Evolutionary conservation across 192 early-diverging fungal genomes (phyloP).

Genomic region (Podila minutissima): DNA sequence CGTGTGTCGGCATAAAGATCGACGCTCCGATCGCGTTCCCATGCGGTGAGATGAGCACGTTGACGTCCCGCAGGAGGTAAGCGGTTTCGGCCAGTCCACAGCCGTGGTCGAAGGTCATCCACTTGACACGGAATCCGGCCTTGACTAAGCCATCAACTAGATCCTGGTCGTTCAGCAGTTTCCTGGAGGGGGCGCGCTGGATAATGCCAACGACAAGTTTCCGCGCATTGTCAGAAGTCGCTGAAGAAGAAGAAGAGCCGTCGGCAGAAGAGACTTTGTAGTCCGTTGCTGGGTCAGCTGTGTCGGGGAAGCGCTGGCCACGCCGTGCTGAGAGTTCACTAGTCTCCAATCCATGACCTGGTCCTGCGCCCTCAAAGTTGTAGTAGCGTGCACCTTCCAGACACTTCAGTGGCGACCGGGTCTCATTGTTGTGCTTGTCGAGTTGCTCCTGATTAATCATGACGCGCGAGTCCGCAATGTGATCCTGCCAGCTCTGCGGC

Average conservation of each 20-base stretch:
- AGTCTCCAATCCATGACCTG: not conserved
- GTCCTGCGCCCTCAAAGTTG: slow-evolving; percentile 16
- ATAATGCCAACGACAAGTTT: slow-evolving; percentile 33
- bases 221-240: not conserved
- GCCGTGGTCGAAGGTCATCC: slow-evolving; percentile 43
- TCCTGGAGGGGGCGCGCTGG: slow-evolving; percentile 28
- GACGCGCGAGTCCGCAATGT: not conserved
- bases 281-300: not conserved
- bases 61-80: slow-evolving; percentile 31
- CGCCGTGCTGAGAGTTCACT: not conserved
- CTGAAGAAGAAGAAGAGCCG: not conserved
- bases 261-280: not conserved
- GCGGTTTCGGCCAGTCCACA: slow-evolving; percentile 43
- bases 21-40: slow-evolving; percentile 36
- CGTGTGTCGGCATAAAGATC: slow-evolving; percentile 31
- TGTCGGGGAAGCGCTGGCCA: slow-evolving; percentile 6
- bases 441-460: not conserved
- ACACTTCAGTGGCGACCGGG: slow-evolving; percentile 3
- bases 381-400: slow-evolving; percentile 22
- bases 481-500: slow-evolving; percentile 7
- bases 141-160: slow-evolving; percentile 16
- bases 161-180: slow-evolving; percentile 34
- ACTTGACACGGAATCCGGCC: slow-evolving; percentile 38
- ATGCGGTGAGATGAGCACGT: slow-evolving; percentile 32
- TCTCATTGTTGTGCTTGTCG: not conserved